These are phyloP conservation scores for Syzygium oleosum DNA, from an alignment of 345 rosid genomes.

Conservation along the genomic window DNA sequence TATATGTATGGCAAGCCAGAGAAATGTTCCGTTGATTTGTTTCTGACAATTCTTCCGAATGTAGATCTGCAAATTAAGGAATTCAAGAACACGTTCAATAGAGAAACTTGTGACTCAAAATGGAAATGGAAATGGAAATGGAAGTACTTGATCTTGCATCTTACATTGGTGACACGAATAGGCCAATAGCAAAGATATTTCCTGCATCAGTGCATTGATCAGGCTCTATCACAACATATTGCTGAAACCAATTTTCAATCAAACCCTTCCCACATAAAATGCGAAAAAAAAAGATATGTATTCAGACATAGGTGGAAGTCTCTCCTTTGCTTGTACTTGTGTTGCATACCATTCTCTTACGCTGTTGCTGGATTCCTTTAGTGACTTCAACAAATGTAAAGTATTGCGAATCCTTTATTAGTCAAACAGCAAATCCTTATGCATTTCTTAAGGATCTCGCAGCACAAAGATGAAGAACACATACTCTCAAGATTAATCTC, in stretches of 20 bases:
- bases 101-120: background rate
- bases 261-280: background rate
- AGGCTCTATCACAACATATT: background rate
- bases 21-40: constrained; percentile 59
- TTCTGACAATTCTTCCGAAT: constrained; percentile 71
- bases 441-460: background rate
- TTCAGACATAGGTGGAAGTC: background rate
- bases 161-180: constrained; percentile 74
- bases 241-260: background rate
- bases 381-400: background rate
- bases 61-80: constrained; percentile 45
- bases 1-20: constrained; percentile 79
- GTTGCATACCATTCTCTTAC: background rate
- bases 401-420: background rate
- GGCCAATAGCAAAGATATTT: constrained; percentile 71
- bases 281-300: background rate
- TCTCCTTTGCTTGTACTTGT: background rate
- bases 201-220: constrained; percentile 34
- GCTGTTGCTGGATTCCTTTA: background rate
- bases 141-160: constrained; percentile 8
- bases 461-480: background rate
- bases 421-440: background rate
- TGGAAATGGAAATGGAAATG: background rate
- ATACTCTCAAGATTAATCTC: background rate
- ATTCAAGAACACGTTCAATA: background rate